A percentile compares a stretch with the other conserved stretches of the same genome.
phyloP scores from a whole-genome alignment of 352 stramenopile genomes.

The Phytophthora hybrid region DNA sequence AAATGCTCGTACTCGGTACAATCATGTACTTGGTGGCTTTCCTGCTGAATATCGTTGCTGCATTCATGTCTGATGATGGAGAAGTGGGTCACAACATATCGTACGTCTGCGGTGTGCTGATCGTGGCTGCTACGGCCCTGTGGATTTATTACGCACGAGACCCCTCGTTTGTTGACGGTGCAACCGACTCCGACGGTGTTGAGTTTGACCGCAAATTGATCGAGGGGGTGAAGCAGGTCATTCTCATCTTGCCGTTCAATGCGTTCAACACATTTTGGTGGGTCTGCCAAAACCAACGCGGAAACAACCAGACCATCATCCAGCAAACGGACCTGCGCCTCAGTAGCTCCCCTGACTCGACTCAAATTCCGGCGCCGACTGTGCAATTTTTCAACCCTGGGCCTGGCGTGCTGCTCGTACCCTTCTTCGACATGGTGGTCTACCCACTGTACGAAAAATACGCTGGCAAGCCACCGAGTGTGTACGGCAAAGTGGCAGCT shows the following conservation, averaged over 20 bases:
- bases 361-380: constrained; percentile 56
- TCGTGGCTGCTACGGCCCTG: constrained; percentile 36
- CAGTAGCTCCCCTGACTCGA: constrained; percentile 33
- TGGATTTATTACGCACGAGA: constrained; percentile 56
- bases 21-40: constrained; percentile 42
- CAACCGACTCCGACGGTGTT: constrained; percentile 44
- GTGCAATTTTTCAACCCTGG: constrained; percentile 56
- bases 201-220: constrained; percentile 45
- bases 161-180: constrained; percentile 49
- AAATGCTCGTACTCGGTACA: constrained; percentile 42
- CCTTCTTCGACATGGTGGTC: constrained; percentile 43
- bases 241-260: constrained; percentile 29
- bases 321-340: constrained; percentile 65
- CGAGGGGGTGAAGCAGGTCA: constrained; percentile 59
- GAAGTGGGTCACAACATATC: constrained; percentile 46
- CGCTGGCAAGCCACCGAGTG: constrained; percentile 43
- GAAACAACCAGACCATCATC: constrained; percentile 70
- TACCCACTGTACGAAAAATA: constrained; percentile 50
- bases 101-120: constrained; percentile 43
- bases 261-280: constrained; percentile 65
- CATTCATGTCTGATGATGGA: constrained; percentile 50
- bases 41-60: constrained; percentile 55
- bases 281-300: constrained; percentile 60
- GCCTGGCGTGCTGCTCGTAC: constrained; percentile 41
- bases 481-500: constrained; percentile 43